Base-by-base conservation (phyloP, 1,284 basidiomycete species). In the Kalmanozyma brasiliensis region DNA sequence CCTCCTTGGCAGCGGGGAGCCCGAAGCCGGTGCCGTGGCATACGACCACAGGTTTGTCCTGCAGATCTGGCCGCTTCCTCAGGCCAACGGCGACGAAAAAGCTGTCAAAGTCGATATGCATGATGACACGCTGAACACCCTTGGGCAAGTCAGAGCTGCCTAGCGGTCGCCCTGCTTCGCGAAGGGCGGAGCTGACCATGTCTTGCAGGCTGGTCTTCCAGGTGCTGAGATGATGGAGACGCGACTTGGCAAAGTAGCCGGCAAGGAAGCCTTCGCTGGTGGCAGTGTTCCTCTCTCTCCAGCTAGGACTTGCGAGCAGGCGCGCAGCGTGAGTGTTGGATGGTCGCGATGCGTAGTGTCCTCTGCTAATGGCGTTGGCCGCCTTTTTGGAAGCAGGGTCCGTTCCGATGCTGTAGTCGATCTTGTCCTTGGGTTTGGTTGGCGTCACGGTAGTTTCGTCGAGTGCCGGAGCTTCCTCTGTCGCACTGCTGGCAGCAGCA, bases 161-260 rank as follows among this genome's bases (percentile, higher is more conserved):
- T 87, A 90, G 26, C 86, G 87, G 73, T 88, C 88, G 76, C 89
- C 90, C 1, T 90, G 92, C 80, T 30, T 91, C 88, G 24, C 65
- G 60, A n/a, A 74, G 52, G 2, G 78, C 79, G 9, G 73, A 68
- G 19, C 88, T 85, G 4, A 97, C 91, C 14, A 98, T 87, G 16
- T 86, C 85, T 76, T 89, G 89, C 40, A 98, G 85, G 77, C 96
- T 93, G 0, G 91, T 87, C 82, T 98, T 98, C 92, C 93, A 96
- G 0, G 88, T 91, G 16, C 92, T 90, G 16, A 98, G 84, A 78
- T 95, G 91, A 75, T 98, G 95, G 23, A 98, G 84, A 9, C 95
- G 87, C 3, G 92, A 94, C 80, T 96, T 91, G 81, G 90, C 89
- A 84, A 94, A 98, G 80, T 90, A 98, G 1, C 88, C 89, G 55